Evolutionary conservation across 345 rosid species (phyloP).

Genomic region (Arabidopsis arenosa): DNA sequence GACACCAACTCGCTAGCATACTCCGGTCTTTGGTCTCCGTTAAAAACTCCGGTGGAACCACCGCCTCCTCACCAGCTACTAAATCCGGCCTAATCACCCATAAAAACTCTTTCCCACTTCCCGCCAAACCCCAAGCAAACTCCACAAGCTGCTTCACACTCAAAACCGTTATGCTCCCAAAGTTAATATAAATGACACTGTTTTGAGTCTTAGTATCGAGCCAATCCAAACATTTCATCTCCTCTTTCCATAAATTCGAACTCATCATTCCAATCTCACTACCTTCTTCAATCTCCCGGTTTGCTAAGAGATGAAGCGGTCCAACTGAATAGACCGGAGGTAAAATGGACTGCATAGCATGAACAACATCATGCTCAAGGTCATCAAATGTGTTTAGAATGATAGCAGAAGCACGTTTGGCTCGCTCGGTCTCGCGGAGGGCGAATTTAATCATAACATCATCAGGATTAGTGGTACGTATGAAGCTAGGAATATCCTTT

Average conservation of each 20-base stretch:
- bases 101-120: conserved; percentile 54
- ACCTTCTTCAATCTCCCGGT: conserved; percentile 29
- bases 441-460: conserved; percentile 36
- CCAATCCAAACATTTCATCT: conserved; percentile 56
- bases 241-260: conserved; percentile 66
- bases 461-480: conserved; percentile 53
- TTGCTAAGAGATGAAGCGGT: conserved; percentile 49
- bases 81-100: conserved; percentile 71
- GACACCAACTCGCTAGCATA: conserved; percentile 58
- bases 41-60: conserved; percentile 53
- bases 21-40: conserved; percentile 49
- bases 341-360: conserved; percentile 43
- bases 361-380: conserved; percentile 49
- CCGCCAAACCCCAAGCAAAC: conserved; percentile 74
- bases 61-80: conserved; percentile 50
- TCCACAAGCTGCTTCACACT: conserved; percentile 51
- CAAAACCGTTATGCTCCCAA: conserved; percentile 70
- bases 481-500: conserved; percentile 53
- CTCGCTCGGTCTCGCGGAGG: conserved; percentile 33
- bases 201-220: conserved; percentile 49
- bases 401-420: conserved; percentile 53
- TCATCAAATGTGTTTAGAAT: conserved; percentile 56
- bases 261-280: conserved; percentile 36
- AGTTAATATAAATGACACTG: conserved; percentile 66
- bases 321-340: conserved; percentile 58